Evolutionary conservation across 2,329 filamentous ascomycete species (phyloP), one percentile per base, ranked within the genome.

Genomic region (Zymoseptoria pseudotritici): DNA sequence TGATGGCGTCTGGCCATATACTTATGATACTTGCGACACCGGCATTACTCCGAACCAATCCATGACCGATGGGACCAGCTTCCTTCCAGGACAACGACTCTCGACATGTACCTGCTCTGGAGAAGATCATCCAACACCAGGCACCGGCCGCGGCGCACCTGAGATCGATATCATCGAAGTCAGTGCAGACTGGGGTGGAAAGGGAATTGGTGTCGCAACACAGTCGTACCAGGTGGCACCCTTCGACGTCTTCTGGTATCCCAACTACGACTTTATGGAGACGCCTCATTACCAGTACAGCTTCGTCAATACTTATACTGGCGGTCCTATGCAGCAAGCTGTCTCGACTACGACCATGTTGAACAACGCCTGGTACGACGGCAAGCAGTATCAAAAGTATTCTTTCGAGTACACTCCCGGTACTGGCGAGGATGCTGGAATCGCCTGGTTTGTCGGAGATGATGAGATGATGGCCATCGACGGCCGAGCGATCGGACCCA

Each of bases 361-460:
- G 10, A 83, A 83, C 68, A 80, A 79, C 61, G 65, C 77, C 9
- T 84, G 82, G 82, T 84, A 80, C 58, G 80, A 83, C 59, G 79
- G 79, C 4, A 74, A 77, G 13, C 70, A 74, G 20, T 84, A 83
- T 65, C 82, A 84, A 65, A 81, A 78, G 55, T 84, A 81, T 67
- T 78, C 79, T 1, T 83, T 81, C 58, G 82, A 84, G 62, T 83
- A 84, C 61, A 73, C 71, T 0, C 80, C 81, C 1, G 81, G 82
- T 3, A 73, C 73, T 19, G 73, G 72, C 36, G 69, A 77, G 61
- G 74, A 79, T 13, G 73, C 75, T 0, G 73, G 76, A 59, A 79
- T 84, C 57, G 74, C 76, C 7, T 84, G 82, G 81, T 80, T 78
- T 61, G 77, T 83, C 2, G 81, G 79, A 13, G 78, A 80, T 21